Percentiles rank a stretch among this genome's conserved stretches.
Evolutionary conservation across 1,284 basidiomycete genomes (phyloP).

Genomic region (Cutaneotrichosporon arboriforme): DNA sequence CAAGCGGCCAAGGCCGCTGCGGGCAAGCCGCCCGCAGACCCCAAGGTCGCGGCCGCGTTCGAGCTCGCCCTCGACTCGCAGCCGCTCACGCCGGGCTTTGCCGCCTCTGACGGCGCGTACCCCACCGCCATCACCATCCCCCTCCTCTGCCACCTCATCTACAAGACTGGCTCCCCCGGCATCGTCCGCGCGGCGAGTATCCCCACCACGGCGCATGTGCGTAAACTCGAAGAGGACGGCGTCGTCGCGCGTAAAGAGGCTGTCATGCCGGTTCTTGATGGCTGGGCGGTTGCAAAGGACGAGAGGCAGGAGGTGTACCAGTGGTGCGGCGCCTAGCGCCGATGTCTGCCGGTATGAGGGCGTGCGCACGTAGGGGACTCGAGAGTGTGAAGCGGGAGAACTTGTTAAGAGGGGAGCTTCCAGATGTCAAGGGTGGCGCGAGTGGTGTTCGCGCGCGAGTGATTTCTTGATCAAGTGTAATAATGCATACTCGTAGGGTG

Average conservation of each 20-base stretch:
- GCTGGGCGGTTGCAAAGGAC: constrained; percentile 19
- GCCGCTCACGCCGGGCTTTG: no score
- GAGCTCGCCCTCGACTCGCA: constrained; percentile 1
- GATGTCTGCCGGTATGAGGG: no score
- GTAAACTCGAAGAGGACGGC: constrained; percentile 56
- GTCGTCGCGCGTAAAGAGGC: constrained; percentile 49
- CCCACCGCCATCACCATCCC: constrained; percentile 16
- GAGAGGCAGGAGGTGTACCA: constrained; percentile 31
- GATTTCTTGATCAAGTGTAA: constrained; percentile 3
- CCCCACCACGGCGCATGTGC: constrained; percentile 28
- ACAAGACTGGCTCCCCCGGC: constrained; percentile 33
- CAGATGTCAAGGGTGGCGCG: no score
- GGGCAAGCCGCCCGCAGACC: no score
- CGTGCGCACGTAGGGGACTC: no score
- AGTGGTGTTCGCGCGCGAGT: no score
- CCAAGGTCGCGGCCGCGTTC: neutral
- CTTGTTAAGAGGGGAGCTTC: no score
- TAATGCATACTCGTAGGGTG: constrained; percentile 20
- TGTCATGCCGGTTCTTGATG: constrained; percentile 20
- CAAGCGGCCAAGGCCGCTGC: neutral
- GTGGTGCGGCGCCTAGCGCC: constrained; percentile 12
- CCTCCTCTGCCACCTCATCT: constrained; percentile 31
- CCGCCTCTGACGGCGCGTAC: no score
- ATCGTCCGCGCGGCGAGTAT: constrained; percentile 31
- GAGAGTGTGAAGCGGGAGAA: no score